Evolutionary conservation across 352 stramenopile genomes (phyloP).

Genomic region (Phytophthora sansomeana): DNA sequence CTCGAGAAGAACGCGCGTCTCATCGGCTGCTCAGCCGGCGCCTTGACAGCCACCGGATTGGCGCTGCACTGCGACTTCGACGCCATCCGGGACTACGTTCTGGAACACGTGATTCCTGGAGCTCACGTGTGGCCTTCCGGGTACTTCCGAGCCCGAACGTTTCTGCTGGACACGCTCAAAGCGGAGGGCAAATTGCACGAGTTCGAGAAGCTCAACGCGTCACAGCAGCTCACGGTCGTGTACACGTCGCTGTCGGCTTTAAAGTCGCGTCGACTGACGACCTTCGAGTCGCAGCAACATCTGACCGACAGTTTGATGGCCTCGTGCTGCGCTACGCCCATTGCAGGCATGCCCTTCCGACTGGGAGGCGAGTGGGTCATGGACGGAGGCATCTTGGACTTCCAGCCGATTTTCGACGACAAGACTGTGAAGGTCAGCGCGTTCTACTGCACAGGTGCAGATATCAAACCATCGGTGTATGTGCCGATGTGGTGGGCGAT

Average conservation of each 20-base stretch:
- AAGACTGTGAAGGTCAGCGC: slow-evolving; percentile 84
- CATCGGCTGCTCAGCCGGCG: slow-evolving; percentile 83
- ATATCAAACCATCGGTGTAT: slow-evolving; percentile 92
- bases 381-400: slow-evolving; percentile 86
- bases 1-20: slow-evolving; percentile 66
- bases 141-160: slow-evolving; percentile 73
- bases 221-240: slow-evolving; percentile 62
- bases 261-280: slow-evolving; percentile 66
- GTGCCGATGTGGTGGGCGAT: slow-evolving; percentile 90
- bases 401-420: slow-evolving; percentile 80
- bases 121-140: slow-evolving; percentile 59
- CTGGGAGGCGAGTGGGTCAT: slow-evolving; percentile 88
- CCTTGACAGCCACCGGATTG: slow-evolving; percentile 72
- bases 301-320: slow-evolving; percentile 72
- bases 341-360: slow-evolving; percentile 85
- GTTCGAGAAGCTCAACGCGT: slow-evolving; percentile 59
- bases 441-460: slow-evolving; percentile 87
- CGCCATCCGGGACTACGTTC: slow-evolving; percentile 67
- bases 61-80: slow-evolving; percentile 83
- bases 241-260: slow-evolving; percentile 81
- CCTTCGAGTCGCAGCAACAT: slow-evolving; percentile 72
- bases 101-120: slow-evolving; percentile 58
- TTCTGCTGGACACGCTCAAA: slow-evolving; percentile 59
- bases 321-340: slow-evolving; percentile 82
- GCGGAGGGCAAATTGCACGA: slow-evolving; percentile 48